Base-by-base conservation (phyloP, 1,139 yeast genomes). In the Torulaspora globosa region DNA sequence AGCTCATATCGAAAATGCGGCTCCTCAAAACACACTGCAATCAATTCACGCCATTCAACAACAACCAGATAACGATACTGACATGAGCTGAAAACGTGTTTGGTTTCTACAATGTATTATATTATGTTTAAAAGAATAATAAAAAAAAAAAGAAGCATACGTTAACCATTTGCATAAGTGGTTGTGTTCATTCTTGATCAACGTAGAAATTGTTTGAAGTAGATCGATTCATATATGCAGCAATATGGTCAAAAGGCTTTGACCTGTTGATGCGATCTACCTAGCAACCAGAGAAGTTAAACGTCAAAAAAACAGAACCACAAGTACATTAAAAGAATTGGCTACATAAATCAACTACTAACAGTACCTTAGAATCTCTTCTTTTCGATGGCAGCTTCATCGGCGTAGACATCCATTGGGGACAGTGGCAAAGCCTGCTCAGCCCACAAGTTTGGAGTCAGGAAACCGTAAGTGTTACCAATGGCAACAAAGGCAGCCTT, bases 401-500 rank as follows among this genome's bases (percentile, higher is more conserved):
- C 92, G 69, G 90, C 82, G 81, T 82, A 88, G 70, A 84, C 81
- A 70, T 92, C 97, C 76, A 92, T 82, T 73, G 97, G 97, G 72
- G 95, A 86, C 65, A 88, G 79, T 70, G 80, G 81, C 72, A 89
- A 82, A 58, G 87, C 80, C 68, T 82, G 80, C 67, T 82, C 88
- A 67, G 78, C 77, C 99, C 99, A 92, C 77, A 92, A 83, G 95
- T 90, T 86, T 70, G 99, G 99, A 73, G 98, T 92, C 79, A 94
- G 85, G 97, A 89, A 92, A 80, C 95, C 96, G 87, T 92, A 94
- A 65, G 98, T 88, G 96, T 92, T 90, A 80, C 96, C 97, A 69
- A 92, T 84, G 71, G 98, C 99, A 76, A 84, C 90, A 81, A 92
- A 94, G 70, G 97, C 88, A 72, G 98, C 98, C 86, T 94, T 94